Evolutionary conservation across 345 rosid species (phyloP).

Genomic region (Salix koriyanagi): DNA sequence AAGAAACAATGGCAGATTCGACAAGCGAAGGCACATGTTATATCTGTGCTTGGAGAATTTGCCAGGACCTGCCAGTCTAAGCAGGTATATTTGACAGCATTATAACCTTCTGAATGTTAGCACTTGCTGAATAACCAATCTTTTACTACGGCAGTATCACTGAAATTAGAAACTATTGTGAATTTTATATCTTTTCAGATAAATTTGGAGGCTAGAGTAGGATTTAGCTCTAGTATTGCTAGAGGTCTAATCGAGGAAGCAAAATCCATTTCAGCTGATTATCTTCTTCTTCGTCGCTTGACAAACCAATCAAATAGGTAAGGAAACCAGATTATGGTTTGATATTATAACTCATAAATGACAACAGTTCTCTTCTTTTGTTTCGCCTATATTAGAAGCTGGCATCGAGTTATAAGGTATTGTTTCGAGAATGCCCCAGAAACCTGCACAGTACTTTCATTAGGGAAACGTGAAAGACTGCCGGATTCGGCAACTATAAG

Average conservation of each 20-base stretch:
- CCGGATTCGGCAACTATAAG: constrained; percentile 27
- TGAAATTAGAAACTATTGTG: not conserved
- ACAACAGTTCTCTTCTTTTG: not conserved
- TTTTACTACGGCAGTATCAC: not conserved
- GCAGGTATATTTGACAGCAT: constrained; percentile 35
- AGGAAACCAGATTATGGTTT: constrained; percentile 8
- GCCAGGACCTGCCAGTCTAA: constrained; percentile 52
- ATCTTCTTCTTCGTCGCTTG: constrained; percentile 62
- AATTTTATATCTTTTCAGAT: constrained; percentile 33
- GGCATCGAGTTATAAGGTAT: constrained; percentile 40
- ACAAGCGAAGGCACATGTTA: constrained; percentile 70
- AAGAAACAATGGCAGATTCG: constrained; percentile 49
- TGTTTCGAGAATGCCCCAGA: constrained; percentile 57
- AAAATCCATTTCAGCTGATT: constrained; percentile 65
- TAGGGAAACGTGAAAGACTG: constrained; percentile 37
- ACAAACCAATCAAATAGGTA: constrained; percentile 39
- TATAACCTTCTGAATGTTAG: not conserved
- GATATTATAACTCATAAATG: not conserved
- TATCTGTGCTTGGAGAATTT: constrained; percentile 79
- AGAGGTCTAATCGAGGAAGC: constrained; percentile 69
- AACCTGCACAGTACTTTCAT: constrained; percentile 61
- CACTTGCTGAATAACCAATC: not conserved
- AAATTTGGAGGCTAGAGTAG: constrained; percentile 81
- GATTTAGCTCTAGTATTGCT: constrained; percentile 53
- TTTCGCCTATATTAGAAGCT: constrained; percentile 30